phyloP scores from a whole-genome alignment of 345 rosid genomes.

The Dipteronia dyeriana region DNA sequence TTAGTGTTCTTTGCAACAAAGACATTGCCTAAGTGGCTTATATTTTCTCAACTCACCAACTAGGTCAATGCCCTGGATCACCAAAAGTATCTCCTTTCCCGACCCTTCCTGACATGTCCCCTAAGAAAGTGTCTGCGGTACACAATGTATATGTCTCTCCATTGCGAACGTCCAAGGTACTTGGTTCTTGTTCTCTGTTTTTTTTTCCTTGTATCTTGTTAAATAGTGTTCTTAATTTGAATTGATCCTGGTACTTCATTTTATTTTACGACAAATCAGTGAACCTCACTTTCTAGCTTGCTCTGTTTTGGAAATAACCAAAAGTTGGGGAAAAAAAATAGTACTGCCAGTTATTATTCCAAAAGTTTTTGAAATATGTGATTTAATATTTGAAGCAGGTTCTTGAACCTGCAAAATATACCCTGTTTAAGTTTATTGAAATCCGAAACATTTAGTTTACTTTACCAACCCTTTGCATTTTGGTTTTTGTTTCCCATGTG shows the following conservation, averaged over 20 bases:
- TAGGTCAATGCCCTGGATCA: slow-evolving; percentile 86
- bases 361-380: slow-evolving; percentile 4
- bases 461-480: too few relatives aligned
- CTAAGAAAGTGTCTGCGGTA: slow-evolving; percentile 83
- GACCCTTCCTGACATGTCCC: slow-evolving; percentile 95
- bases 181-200: slow-evolving; percentile 4
- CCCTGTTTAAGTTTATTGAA: background rate
- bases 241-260: background rate
- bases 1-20: slow-evolving; percentile 1
- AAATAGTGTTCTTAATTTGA: background rate
- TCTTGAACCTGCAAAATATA: background rate
- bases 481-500: too few relatives aligned
- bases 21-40: slow-evolving; percentile 17
- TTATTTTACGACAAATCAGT: background rate
- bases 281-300: background rate
- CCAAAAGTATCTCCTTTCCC: slow-evolving; percentile 86
- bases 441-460: background rate
- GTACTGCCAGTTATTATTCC: background rate
- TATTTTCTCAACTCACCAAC: slow-evolving; percentile 22
- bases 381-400: background rate
- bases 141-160: slow-evolving; percentile 97
- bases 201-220: background rate
- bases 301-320: background rate
- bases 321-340: background rate
- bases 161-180: slow-evolving; percentile 90